These are phyloP conservation scores for Linderina pennispora DNA, from an alignment of 192 early-diverging fungal genomes.

Conservation along the genomic window DNA sequence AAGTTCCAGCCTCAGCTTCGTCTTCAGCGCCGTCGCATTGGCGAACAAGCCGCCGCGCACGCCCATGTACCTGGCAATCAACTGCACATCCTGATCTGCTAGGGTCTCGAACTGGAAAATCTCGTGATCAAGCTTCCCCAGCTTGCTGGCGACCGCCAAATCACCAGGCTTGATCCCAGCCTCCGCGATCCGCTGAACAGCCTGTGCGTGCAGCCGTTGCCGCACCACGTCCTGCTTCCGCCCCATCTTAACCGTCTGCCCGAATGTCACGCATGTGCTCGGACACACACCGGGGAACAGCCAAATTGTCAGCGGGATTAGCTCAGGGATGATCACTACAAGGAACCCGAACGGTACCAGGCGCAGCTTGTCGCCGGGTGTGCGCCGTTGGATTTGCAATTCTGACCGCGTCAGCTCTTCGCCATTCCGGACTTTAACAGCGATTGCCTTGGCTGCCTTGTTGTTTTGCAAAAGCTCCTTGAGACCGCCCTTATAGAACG, in stretches of 20 bases:
- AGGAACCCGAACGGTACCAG: conserved; percentile 35
- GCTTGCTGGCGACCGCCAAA: conserved; percentile 7
- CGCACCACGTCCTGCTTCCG: conserved; percentile 14
- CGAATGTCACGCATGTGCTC: conserved; percentile 32
- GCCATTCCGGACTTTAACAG: conserved; percentile 6
- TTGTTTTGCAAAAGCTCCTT: conserved; percentile 28
- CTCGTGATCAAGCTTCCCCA: neutral
- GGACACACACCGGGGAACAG: conserved; percentile 32
- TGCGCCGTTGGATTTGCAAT: conserved; percentile 22
- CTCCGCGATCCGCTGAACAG: conserved; percentile 12
- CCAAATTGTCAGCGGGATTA: conserved; percentile 23
- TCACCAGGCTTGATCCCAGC: conserved; percentile 5
- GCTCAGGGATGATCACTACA: conserved; percentile 24
- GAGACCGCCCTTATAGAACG: conserved; percentile 37
- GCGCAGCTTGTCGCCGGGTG: conserved; percentile 22
- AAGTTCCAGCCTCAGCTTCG: conserved; percentile 9
- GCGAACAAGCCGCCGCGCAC: conserved; percentile 2
- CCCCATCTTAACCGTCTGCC: conserved; percentile 17
- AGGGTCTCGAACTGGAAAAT: conserved; percentile 13
- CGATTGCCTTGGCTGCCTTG: conserved; percentile 3
- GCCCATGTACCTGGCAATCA: conserved; percentile 20
- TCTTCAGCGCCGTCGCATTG: conserved; percentile 3
- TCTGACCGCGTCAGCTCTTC: conserved; percentile 15
- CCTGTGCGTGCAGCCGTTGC: conserved; percentile 7
- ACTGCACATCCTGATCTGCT: conserved; percentile 7